Conservation (phyloP, 805 yeast genomes). For the Wickerhamomyces bisporus region DNA sequence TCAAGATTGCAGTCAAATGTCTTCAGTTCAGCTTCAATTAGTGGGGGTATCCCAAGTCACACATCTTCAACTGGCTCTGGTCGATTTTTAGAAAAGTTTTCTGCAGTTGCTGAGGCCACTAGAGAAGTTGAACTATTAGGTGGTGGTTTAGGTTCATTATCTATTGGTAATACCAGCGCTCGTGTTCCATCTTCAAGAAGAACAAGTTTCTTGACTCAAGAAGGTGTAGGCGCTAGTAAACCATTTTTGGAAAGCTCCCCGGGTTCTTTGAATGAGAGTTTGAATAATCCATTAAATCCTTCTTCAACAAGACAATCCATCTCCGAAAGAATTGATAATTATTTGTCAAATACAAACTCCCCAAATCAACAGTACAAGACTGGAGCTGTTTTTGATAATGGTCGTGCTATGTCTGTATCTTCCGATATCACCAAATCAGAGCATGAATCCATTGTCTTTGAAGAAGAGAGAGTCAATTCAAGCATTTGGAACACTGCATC, state of each 20-base stretch:
- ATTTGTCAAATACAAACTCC: conserved; percentile 36
- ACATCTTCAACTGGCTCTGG: conserved; percentile 26
- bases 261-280: conserved; percentile 25
- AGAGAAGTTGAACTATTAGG: conserved; percentile 53
- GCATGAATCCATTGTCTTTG: conserved; percentile 28
- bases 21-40: conserved; percentile 58
- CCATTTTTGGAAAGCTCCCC: conserved; percentile 23
- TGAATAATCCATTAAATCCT: conserved; percentile 17
- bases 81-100: conserved; percentile 56
- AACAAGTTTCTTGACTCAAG: conserved; percentile 42
- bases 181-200: conserved; percentile 41
- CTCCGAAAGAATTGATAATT: conserved; percentile 58
- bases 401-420: conserved; percentile 21
- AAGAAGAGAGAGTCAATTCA: conserved; percentile 20
- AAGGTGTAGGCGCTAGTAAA: conserved; percentile 21
- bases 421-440: conserved; percentile 29
- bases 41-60: conserved; percentile 38
- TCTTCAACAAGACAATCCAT: conserved; percentile 21
- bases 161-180: conserved; percentile 28
- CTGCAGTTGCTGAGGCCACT: conserved; percentile 64
- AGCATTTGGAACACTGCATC: conserved; percentile 66
- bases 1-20: conserved; percentile 31
- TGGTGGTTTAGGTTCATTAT: conserved; percentile 37
- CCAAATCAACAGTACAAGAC: conserved; percentile 38
- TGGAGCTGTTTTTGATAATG: conserved; percentile 5